Evolutionary conservation across 257 asterid species (phyloP), one percentile per base, ranked within the genome.

Genomic region (Capsicum rhomboideum): DNA sequence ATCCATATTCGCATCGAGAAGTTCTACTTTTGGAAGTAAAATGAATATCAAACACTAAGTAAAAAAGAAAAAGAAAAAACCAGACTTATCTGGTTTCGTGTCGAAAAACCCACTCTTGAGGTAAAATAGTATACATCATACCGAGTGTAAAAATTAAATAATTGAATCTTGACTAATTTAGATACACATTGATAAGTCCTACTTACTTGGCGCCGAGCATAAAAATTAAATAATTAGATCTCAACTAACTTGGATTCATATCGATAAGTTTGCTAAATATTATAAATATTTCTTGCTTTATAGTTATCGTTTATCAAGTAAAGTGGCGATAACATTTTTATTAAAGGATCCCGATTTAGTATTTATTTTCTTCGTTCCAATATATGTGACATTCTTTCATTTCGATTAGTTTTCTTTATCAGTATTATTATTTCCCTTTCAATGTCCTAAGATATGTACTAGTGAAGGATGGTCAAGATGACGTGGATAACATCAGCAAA

Each of bases 391-490:
- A 21, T 12, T 3, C 3, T 56, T 40, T 40, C 7, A 0, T 5
- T 40, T 40, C 0, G 1, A 8, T 40, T 6, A 40, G 37, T 31
- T 31, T 31, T 4, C 8, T n/a, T n/a, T 6, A 40, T 4, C 1
- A 1, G 2, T 44, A 52, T 52, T 52, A 52, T 52, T 52, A 52
- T 14, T 52, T 14, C 8, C 4, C 4, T 50, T 50, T 6, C 40
- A 50, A 50, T 50, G 54, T 50, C 58, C n/a, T 17, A 63, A 12
- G n/a, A 63, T 4, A 10, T 28, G n/a, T 13, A 28, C 44, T 6
- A 6, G n/a, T 66, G n/a, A 34, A 8, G 46, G 82, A 84, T 88
- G 85, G 92, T 93, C 93, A 91, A 91, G 90, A 83, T 85, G 86
- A 64, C 71, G 82, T 55, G 78, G 81, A 23, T 49, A 9, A 9